Conservation (phyloP, 108 stramenopile species). For the Thalassiosira profunda region DNA sequence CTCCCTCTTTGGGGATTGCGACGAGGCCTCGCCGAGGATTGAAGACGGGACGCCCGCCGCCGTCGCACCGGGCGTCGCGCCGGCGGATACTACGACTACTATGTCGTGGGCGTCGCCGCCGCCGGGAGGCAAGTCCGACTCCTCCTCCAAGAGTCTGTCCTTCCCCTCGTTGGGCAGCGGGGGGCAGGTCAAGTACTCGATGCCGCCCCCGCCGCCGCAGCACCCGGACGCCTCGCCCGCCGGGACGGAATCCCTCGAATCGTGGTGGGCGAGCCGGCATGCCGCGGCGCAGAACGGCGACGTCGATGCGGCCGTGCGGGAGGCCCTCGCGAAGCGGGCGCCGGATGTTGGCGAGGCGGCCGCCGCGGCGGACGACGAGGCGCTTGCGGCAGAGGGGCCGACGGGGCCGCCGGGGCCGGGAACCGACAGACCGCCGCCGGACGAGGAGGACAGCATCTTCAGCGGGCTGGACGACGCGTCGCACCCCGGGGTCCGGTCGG, state of each 20-base stretch:
- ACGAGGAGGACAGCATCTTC: conserved; percentile 47
- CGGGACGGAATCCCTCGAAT: conserved; percentile 50
- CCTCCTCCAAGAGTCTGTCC: not conserved
- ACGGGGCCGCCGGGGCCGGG: too few relatives aligned
- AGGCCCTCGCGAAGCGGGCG: conserved; percentile 33
- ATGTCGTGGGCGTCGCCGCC: not conserved
- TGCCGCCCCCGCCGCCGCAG: not conserved
- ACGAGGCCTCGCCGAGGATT: too few relatives aligned
- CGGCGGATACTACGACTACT: not conserved
- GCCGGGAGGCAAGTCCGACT: not conserved
- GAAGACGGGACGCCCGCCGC: too few relatives aligned
- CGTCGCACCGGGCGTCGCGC: too few relatives aligned
- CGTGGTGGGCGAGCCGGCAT: conserved; percentile 50
- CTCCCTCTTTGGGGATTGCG: conserved; percentile 43
- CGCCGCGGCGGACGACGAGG: too few relatives aligned
- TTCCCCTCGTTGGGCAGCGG: conserved; percentile 28
- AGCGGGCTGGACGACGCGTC: conserved; percentile 31
- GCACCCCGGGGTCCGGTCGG: not conserved
- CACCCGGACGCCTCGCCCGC: conserved; percentile 20
- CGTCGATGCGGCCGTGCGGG: conserved; percentile 43
- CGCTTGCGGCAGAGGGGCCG: too few relatives aligned
- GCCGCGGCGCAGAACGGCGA: conserved; percentile 36
- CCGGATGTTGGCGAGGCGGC: not conserved
- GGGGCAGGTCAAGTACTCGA: conserved; percentile 2
- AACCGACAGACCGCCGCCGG: too few relatives aligned